These are phyloP conservation scores for Lactuca saligna DNA, from an alignment of 129 eudicot species.

Conservation along the genomic window DNA sequence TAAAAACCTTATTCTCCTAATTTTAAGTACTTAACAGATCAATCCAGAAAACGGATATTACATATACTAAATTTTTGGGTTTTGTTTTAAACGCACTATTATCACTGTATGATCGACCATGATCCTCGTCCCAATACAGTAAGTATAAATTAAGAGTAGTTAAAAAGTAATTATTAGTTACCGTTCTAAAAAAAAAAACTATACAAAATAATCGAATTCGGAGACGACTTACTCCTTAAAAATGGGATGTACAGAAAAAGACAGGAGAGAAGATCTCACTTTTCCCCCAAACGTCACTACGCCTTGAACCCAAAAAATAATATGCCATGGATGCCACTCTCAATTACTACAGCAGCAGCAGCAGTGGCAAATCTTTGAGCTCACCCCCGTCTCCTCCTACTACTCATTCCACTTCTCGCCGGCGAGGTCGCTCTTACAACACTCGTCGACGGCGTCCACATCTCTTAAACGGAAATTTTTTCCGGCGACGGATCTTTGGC, in stretches of 20 bases:
- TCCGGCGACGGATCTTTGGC: constrained; percentile 35
- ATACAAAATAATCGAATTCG: background rate
- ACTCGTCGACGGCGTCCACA: constrained; percentile 41
- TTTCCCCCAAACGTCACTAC: constrained; percentile 10
- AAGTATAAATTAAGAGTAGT: too few relatives aligned
- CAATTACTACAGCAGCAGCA: constrained; percentile 32
- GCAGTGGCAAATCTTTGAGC: constrained; percentile 28
- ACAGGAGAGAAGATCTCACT: constrained; percentile 14
- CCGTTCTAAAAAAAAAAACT: too few relatives aligned
- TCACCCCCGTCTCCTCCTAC: constrained; percentile 22
- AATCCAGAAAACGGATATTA: too few relatives aligned
- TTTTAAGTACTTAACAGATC: too few relatives aligned
- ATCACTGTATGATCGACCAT: too few relatives aligned
- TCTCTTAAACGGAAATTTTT: constrained; percentile 36
- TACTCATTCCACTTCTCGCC: constrained; percentile 31
- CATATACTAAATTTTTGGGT: too few relatives aligned
- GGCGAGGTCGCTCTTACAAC: constrained; percentile 25
- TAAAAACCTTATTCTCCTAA: too few relatives aligned
- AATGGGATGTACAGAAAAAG: constrained; percentile 1
- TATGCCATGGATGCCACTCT: constrained; percentile 30
- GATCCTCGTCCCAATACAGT: too few relatives aligned
- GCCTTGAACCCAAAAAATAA: background rate
- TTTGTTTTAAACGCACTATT: too few relatives aligned
- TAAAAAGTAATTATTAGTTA: too few relatives aligned
- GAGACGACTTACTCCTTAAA: background rate